Conservation (phyloP, 2,329 filamentous ascomycete genomes). For the Arthrobotrys pseudoclavata region DNA sequence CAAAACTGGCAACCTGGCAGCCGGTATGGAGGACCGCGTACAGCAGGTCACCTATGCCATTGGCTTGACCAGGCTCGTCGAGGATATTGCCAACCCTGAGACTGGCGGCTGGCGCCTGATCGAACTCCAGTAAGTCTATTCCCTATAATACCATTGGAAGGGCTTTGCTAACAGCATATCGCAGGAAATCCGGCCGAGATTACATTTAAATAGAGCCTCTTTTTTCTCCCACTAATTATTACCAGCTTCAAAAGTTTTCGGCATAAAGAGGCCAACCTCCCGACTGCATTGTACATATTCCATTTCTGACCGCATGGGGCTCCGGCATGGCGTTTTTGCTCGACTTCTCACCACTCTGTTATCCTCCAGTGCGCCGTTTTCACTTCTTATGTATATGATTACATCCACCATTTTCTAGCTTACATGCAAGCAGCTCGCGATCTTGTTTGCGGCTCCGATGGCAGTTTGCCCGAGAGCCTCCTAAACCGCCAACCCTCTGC, state of each 20-base stretch:
- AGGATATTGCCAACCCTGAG: conserved; percentile 97
- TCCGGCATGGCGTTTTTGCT: conserved; percentile 36
- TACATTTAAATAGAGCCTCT: conserved; percentile 53
- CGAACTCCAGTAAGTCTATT: conserved; percentile 79
- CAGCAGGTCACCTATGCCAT: conserved; percentile 99
- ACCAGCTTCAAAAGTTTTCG: not conserved
- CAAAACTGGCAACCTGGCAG: conserved; percentile 89
- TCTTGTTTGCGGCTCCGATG: conserved; percentile 1
- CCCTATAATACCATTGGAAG: not conserved
- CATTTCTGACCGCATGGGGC: conserved; percentile 45
- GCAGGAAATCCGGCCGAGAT: conserved; percentile 54
- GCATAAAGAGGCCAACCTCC: conserved; percentile 16
- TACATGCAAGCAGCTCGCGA: conserved; percentile 18
- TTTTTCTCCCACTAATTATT: conserved; percentile 4
- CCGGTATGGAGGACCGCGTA: conserved; percentile 98
- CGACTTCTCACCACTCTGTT: conserved; percentile 59
- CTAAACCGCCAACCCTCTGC: not conserved
- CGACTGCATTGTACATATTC: conserved; percentile 47
- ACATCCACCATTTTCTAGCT: conserved; percentile 17
- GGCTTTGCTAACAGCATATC: not conserved
- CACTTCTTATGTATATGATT: conserved; percentile 49
- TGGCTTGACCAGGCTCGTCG: conserved; percentile 90
- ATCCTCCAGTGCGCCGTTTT: conserved; percentile 27
- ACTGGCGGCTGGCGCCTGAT: conserved; percentile 97
- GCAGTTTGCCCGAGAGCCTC: not conserved